Conservation (phyloP, 805 yeast species). For the Metschnikowia gelsemii region DNA sequence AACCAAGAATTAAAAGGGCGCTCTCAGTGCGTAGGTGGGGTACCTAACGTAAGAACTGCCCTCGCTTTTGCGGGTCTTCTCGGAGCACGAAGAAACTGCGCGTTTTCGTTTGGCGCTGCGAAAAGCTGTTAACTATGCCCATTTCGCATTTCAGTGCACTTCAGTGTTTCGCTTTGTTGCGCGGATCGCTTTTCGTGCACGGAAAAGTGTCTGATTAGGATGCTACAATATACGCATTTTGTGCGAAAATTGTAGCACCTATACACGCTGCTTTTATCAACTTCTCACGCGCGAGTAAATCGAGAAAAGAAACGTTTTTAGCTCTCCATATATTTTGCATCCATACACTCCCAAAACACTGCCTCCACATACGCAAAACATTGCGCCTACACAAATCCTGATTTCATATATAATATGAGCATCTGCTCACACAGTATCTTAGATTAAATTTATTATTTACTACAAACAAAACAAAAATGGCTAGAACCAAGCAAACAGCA, state of each 20-base stretch:
- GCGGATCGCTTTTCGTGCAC: conserved; percentile 9
- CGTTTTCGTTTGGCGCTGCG: conserved; percentile 11
- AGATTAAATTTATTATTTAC: not conserved
- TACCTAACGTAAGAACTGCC: conserved; percentile 12
- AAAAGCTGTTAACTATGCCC: conserved; percentile 19
- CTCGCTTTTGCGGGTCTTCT: conserved; percentile 13
- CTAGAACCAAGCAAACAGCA: conserved; percentile 49
- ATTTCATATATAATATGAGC: conserved; percentile 12
- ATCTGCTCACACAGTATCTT: not conserved
- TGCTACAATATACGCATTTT: conserved; percentile 14
- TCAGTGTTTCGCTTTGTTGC: conserved; percentile 1
- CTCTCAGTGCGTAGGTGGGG: conserved; percentile 8
- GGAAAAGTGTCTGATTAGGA: conserved; percentile 11
- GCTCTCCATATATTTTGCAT: not conserved
- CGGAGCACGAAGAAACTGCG: conserved; percentile 6
- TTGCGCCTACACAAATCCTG: too few relatives aligned
- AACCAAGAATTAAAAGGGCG: not conserved
- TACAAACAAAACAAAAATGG: conserved; percentile 27
- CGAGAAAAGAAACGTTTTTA: not conserved
- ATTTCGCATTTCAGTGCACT: conserved; percentile 8
- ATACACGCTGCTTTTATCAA: not conserved
- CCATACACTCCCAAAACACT: conserved; percentile 1
- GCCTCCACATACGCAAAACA: not conserved
- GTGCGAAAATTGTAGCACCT: conserved; percentile 16
- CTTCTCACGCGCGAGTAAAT: conserved; percentile 1